Base-by-base conservation (phyloP, 306 rosid species). In the Quercus rubra region DNA sequence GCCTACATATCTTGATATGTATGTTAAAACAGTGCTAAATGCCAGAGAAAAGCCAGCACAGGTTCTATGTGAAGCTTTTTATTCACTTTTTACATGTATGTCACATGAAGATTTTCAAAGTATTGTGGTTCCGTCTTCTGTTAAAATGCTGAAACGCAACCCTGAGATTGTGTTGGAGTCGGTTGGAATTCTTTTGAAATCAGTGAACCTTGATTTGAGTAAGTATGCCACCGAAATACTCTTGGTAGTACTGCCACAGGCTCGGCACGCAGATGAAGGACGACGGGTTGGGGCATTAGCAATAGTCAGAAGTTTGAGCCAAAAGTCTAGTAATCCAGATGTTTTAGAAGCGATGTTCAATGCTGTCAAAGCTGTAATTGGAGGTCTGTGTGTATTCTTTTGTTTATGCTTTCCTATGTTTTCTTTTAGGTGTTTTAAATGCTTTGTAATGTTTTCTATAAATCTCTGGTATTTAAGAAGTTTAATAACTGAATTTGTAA, bases 141-240 rank as follows among this genome's bases (percentile, higher is more conserved):
- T 95, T 73, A 95, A 95, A 91, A 92, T 95, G 99, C 92, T 95
- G 74, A 95, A 95, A 81, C 93, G 99, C 63, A 95, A 93, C 86
- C 99, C 99, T 9, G 99, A 95, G 91, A 92, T 93, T 86, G 92
- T 90, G 80, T 84, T 95, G 91, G 99, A 95, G 82, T 89, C 98
- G 6, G 90, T 91, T 86, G 92, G 90, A 77, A 61, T 91, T 85
- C 91, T 93, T 82, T 85, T 92, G 88, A 83, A 85, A 74, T 90
- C 93, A 13, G 94, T 95, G 78, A 90, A 82, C 81, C 92, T 95
- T 83, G 99, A 95, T 81, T 80, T 91, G 87, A 95, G 99, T 75
- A 95, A 90, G 90, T 95, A 95, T 87, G 94, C 99, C 17, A 80
- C 80, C 4, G 97, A 95, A 83, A 75, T 95, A 79, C 96, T 95